phyloP scores from a whole-genome alignment of 371 early-diverging fungal genomes.

The Syncephalis plumigaleata region DNA sequence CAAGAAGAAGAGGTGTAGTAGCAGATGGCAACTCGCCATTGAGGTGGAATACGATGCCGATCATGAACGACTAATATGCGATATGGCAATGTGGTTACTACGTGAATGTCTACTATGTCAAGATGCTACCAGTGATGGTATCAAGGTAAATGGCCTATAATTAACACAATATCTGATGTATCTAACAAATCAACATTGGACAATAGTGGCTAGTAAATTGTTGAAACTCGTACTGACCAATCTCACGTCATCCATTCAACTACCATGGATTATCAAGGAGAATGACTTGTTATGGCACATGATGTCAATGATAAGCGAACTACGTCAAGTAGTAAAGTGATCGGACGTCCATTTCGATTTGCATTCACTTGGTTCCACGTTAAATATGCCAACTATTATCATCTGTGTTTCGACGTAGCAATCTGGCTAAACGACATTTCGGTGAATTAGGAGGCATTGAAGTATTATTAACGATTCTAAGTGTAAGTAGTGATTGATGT shows the following conservation, averaged over 20 bases:
- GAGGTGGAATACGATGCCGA: constrained; percentile 3
- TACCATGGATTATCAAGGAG: not conserved
- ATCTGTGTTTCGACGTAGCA: constrained; percentile 2
- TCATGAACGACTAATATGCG: constrained; percentile 14
- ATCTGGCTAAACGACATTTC: constrained; percentile 3
- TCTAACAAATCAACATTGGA: constrained; percentile 4
- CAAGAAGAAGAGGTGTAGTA: not conserved
- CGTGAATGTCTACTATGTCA: constrained; percentile 8
- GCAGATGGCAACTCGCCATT: not conserved
- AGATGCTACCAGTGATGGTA: not conserved
- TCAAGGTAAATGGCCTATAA: not conserved
- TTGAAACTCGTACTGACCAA: constrained; percentile 13
- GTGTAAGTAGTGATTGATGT: not conserved
- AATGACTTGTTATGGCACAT: not conserved
- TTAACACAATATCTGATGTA: constrained; percentile 7
- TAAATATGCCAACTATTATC: not conserved
- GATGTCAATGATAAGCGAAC: not conserved
- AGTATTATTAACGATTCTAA: not conserved
- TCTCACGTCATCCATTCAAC: constrained; percentile 4
- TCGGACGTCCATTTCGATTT: not conserved
- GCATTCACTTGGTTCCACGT: not conserved
- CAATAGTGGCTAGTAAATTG: constrained; percentile 12
- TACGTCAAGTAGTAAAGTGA: not conserved
- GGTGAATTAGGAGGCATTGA: constrained; percentile 5
- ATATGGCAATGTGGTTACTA: constrained; percentile 17